Evolutionary conservation across 495 filamentous ascomycete genomes (phyloP).

Genomic region (Lasiosphaeria miniovina): DNA sequence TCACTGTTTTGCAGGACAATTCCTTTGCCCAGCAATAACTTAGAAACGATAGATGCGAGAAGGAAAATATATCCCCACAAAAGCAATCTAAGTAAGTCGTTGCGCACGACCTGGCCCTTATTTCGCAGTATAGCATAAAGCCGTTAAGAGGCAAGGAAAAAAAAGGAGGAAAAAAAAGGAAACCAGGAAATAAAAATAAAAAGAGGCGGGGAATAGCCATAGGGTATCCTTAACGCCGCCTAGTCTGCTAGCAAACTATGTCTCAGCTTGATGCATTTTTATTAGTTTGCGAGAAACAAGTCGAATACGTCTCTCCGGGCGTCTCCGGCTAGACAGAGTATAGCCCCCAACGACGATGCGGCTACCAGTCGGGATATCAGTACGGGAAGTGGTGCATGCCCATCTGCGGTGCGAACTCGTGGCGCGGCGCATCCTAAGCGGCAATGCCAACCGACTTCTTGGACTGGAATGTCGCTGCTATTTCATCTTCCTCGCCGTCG

Average conservation of each 20-base stretch:
- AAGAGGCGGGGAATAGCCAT: constrained; percentile 8
- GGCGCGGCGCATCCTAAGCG: constrained; percentile 16
- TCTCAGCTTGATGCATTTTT: not conserved
- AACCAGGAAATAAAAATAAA: not conserved
- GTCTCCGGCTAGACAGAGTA: no score
- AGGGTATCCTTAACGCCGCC: constrained; percentile 26
- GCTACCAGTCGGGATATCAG: not conserved
- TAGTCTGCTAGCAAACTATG: not conserved
- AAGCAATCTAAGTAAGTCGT: not conserved
- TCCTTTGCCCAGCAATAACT: no score
- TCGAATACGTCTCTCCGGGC: no score
- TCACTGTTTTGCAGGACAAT: no score
- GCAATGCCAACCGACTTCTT: constrained; percentile 27
- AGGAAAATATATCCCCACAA: not conserved
- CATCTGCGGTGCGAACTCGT: not conserved
- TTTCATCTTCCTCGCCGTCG: constrained; percentile 32
- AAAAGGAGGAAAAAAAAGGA: not conserved
- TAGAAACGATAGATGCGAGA: not conserved
- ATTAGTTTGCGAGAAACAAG: not conserved
- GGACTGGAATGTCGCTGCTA: constrained; percentile 21
- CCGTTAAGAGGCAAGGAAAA: not conserved
- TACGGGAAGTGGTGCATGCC: not conserved
- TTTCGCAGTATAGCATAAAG: not conserved
- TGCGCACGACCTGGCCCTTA: not conserved
- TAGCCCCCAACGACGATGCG: no score